Base-by-base conservation (phyloP, 2,329 filamentous ascomycete species). In the Geosmithia morbida region DNA sequence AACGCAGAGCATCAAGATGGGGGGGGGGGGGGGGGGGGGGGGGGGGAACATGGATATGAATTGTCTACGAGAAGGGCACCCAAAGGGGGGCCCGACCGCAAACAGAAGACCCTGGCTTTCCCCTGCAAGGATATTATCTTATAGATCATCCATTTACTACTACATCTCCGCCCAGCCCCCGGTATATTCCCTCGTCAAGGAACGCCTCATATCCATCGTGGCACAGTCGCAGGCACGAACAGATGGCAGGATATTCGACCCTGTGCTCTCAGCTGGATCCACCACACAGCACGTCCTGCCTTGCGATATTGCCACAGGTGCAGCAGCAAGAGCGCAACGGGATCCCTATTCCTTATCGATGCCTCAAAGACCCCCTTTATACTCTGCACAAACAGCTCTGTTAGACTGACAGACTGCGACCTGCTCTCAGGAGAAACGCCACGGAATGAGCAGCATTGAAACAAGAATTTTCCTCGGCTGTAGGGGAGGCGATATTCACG, bases 231-330 rank as follows among this genome's bases (percentile, higher is more conserved):
- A 70, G 49, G 42, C 70, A 70, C 13, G 49, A 50, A 48, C 57
- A 57, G 41, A 70, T 70, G n/a, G 66, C 57, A 37, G 62, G 64
- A 42, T 62, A 62, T 52, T 70, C 68, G 37, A 70, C 59, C n/a
- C 46, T 59, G 59, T 1, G 66, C 63, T 33, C 67, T 57, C 1
- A 68, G 56, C 18, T 60, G 60, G 49, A 70, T 61, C 65, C 66
- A 70, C 67, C 67, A 70, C 50, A 69, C 60, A 53, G 57, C 57
- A 16, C 58, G 58, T 37, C 65, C 45, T 48, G 59, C 57, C 53
- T 67, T 69, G 18, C 56, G 54, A 43, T 68, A 70, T n/a, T n/a
- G n/a, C 67, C 66, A 70, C 3, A 68, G 48, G 51, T 66, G 67
- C 0, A 70, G 51, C 37, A 70, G 39, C 45, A 69, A 41, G 0